These are phyloP conservation scores for Polygonum maritimum DNA, from an alignment of 148 eudicot species.

Conservation along the genomic window DNA sequence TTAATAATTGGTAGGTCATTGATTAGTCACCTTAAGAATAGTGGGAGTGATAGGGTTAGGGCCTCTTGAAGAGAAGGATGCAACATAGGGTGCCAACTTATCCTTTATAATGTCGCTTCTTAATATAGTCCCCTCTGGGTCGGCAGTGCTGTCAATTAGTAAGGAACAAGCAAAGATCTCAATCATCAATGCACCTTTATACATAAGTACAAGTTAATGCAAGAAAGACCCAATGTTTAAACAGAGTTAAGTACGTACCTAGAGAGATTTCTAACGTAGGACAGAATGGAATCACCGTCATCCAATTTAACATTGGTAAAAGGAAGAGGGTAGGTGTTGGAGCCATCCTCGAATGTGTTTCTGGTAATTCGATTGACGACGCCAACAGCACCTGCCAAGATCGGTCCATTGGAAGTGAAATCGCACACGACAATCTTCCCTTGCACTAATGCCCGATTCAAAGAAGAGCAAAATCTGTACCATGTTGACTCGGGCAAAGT, in stretches of 20 bases:
- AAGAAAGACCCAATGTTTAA: background rate
- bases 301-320: background rate
- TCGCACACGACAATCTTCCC: constrained; percentile 32
- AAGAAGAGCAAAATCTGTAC: constrained; percentile 14
- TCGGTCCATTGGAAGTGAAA: background rate
- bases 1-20: background rate
- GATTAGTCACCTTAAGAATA: constrained; percentile 60
- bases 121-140: constrained; percentile 18
- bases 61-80: constrained; percentile 52
- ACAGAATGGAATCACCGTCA: background rate
- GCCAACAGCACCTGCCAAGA: background rate
- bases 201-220: background rate
- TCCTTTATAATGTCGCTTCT: constrained; percentile 18
- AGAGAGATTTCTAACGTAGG: background rate
- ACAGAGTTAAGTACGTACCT: background rate
- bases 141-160: background rate
- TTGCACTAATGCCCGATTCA: constrained; percentile 16
- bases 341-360: background rate
- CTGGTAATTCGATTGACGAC: background rate
- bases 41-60: constrained; percentile 40
- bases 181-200: no score
- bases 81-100: constrained; percentile 28
- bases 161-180: background rate
- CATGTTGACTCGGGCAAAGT: no score
- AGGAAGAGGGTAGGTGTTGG: background rate